Evolutionary conservation across 805 yeast genomes (phyloP).

Genomic region (Yamadazyma ubonensis): DNA sequence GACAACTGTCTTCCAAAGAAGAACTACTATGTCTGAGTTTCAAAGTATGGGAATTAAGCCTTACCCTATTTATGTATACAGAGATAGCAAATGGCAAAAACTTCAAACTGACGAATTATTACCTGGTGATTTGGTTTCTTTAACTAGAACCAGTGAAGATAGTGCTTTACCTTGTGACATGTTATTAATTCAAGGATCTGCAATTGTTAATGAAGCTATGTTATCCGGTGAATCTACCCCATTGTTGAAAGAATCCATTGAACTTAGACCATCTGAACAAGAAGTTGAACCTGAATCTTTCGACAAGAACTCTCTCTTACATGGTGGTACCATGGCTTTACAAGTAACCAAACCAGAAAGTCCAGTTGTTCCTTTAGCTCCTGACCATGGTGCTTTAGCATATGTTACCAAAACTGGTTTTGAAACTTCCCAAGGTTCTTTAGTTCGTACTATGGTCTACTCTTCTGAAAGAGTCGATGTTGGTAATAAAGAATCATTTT

Average conservation of each 20-base stretch:
- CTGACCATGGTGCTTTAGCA: conserved; percentile 92
- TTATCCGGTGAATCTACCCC: conserved; percentile 98
- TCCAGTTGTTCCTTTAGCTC: conserved; percentile 57
- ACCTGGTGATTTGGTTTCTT: conserved; percentile 89
- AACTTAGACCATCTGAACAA: conserved; percentile 74
- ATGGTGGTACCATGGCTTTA: conserved; percentile 94
- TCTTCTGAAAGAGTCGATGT: conserved; percentile 95
- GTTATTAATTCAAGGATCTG: conserved; percentile 81
- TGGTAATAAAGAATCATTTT: conserved; percentile 91
- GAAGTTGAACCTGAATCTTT: conserved; percentile 70
- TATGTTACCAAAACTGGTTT: conserved; percentile 93
- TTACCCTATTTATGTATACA: conserved; percentile 67
- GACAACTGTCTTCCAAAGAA: conserved; percentile 93
- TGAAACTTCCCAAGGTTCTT: conserved; percentile 96
- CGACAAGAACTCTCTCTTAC: conserved; percentile 85
- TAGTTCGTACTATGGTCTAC: conserved; percentile 96
- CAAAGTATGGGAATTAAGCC: conserved; percentile 98
- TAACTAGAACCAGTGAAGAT: conserved; percentile 86
- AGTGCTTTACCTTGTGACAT: conserved; percentile 94
- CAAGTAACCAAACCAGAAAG: conserved; percentile 78
- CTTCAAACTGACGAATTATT: conserved; percentile 71
- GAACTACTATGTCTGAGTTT: conserved; percentile 91
- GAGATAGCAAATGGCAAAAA: conserved; percentile 69
- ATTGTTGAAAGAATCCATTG: conserved; percentile 85
- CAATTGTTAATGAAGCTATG: conserved; percentile 98